These are phyloP conservation scores for Cladophialophora bantiana DNA, from an alignment of 2,329 filamentous ascomycete genomes.

Conservation along the genomic window DNA sequence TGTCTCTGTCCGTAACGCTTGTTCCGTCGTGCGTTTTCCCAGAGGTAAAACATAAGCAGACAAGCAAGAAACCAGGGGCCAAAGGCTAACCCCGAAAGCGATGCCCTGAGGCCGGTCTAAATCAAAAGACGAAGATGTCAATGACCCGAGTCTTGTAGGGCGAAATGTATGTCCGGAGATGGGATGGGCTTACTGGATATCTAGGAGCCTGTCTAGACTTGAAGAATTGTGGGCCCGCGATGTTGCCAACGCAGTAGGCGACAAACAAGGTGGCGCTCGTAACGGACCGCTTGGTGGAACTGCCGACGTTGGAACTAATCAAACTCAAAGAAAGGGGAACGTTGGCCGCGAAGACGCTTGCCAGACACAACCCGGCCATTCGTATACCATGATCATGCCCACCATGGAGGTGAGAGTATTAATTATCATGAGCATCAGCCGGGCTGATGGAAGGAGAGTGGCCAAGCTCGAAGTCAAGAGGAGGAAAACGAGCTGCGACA, in stretches of 20 bases:
- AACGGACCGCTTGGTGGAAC: constrained; percentile 64
- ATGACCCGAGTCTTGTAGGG: constrained; percentile 42
- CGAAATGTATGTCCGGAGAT: background rate
- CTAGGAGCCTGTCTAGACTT: constrained; percentile 56
- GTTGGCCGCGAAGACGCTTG: constrained; percentile 46
- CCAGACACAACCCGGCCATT: constrained; percentile 44
- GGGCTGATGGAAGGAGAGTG: constrained; percentile 41
- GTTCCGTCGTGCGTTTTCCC: constrained; percentile 45
- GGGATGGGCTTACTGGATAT: constrained; percentile 47
- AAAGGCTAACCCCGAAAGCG: constrained; percentile 43
- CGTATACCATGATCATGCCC: constrained; percentile 47
- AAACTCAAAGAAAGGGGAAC: constrained; percentile 52
- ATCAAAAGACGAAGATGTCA: constrained; percentile 37
- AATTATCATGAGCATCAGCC: constrained; percentile 47
- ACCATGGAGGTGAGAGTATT: constrained; percentile 44
- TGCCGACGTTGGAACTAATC: constrained; percentile 61
- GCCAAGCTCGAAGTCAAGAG: constrained; percentile 43
- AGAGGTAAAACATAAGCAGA: constrained; percentile 44
- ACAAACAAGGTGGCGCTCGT: constrained; percentile 60
- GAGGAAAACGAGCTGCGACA: constrained; percentile 46
- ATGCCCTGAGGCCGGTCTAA: constrained; percentile 47
- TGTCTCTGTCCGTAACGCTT: constrained; percentile 40
- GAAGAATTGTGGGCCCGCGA: constrained; percentile 63
- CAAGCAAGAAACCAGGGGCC: constrained; percentile 45
- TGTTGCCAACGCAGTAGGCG: constrained; percentile 63